These are phyloP conservation scores for Amphirosellinia nigrospora DNA, from an alignment of 495 filamentous ascomycete genomes.

Conservation along the genomic window DNA sequence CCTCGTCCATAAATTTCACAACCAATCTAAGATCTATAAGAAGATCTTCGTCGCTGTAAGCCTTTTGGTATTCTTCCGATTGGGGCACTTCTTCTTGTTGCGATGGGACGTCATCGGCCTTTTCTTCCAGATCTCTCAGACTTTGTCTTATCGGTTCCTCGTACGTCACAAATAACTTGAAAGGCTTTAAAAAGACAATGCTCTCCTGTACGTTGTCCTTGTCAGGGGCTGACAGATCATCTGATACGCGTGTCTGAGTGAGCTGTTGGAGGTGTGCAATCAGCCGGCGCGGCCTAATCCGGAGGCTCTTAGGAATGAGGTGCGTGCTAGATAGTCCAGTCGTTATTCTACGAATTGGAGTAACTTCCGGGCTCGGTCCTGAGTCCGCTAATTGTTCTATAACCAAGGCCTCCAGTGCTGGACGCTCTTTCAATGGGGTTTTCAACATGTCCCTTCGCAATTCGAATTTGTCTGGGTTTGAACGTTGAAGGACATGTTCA, in stretches of 20 bases:
- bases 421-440: not conserved
- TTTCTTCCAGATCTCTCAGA: not conserved
- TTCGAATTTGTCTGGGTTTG: constrained; percentile 3
- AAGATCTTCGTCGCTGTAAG: not conserved
- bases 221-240: not conserved
- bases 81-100: not conserved
- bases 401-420: constrained; percentile 9
- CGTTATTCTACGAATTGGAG: not conserved
- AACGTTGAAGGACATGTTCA: not conserved
- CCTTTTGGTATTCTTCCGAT: not conserved
- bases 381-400: not conserved
- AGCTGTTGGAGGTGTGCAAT: not conserved
- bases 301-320: not conserved
- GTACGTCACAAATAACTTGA: constrained; percentile 5
- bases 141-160: constrained; percentile 4
- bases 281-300: not conserved
- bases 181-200: constrained; percentile 10
- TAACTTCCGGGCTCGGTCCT: not conserved
- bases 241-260: not conserved
- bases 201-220: not conserved
- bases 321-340: not conserved
- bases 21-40: constrained; percentile 11
- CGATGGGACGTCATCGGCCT: not conserved
- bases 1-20: constrained; percentile 18
- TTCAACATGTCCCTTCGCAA: not conserved